Percentiles rank a stretch among this genome's conserved stretches.
phyloP scores from a whole-genome alignment of 1,139 yeast genomes.

The Blastobotrys buckinghamii region DNA sequence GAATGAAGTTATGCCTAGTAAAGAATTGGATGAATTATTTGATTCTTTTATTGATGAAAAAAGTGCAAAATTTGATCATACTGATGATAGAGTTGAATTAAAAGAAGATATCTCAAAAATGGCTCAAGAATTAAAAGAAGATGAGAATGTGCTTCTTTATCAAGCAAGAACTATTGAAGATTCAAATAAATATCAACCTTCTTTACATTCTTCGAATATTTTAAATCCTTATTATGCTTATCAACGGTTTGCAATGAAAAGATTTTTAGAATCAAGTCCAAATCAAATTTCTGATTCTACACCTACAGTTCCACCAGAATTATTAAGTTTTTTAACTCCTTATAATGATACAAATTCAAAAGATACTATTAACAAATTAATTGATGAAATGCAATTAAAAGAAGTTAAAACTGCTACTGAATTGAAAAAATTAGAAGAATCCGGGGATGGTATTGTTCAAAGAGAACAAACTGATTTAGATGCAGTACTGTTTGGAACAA shows the following conservation, averaged over 20 bases:
- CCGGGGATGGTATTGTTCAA: neutral
- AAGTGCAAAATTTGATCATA: slow-evolving; percentile 35
- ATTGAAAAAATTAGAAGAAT: neutral
- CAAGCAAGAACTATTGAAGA: neutral
- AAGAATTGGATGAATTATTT: slow-evolving; percentile 37
- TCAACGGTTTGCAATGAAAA: slow-evolving; percentile 23
- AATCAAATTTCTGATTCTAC: slow-evolving; percentile 3
- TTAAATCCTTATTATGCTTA: neutral
- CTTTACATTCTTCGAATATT: neutral
- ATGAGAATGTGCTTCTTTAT: slow-evolving; percentile 32
- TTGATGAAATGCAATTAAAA: slow-evolving; percentile 20
- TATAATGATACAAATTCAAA: slow-evolving; percentile 16
- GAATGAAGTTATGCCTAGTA: slow-evolving; percentile 29
- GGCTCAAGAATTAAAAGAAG: slow-evolving; percentile 39
- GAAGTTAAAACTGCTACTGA: slow-evolving; percentile 12
- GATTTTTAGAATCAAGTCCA: slow-evolving; percentile 22
- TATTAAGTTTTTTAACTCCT: slow-evolving; percentile 19
- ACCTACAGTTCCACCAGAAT: slow-evolving; percentile 21
- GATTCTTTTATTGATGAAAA: slow-evolving; percentile 36
- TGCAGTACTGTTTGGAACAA: too few species aligned
- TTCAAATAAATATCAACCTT: neutral
- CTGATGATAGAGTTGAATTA: slow-evolving; percentile 10
- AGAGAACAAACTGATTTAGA: neutral
- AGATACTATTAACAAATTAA: slow-evolving; percentile 22
- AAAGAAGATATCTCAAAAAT: slow-evolving; percentile 31